Evolutionary conservation across 208 protist genomes (phyloP).

Genomic region (Crithidia sp.): DNA sequence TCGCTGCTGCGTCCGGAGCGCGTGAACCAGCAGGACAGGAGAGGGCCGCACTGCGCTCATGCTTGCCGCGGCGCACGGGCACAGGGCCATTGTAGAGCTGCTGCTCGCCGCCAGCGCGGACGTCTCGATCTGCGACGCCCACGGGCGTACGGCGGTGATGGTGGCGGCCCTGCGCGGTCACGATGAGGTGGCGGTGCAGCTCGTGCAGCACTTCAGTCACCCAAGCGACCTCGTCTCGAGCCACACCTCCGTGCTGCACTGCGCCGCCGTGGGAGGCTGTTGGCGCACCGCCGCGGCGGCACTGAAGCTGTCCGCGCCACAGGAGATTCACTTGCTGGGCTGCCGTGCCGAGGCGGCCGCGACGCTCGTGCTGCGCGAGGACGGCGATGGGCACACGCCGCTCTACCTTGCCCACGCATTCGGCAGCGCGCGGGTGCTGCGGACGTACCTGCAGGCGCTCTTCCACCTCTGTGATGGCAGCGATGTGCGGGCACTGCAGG

Average conservation of each 20-base stretch:
- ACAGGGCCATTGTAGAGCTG: constrained; percentile 58
- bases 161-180: constrained; percentile 62
- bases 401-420: constrained; percentile 73
- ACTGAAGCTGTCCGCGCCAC: constrained; percentile 33
- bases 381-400: constrained; percentile 67
- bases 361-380: constrained; percentile 41
- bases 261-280: constrained; percentile 67
- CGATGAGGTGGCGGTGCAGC: constrained; percentile 62
- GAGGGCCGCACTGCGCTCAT: constrained; percentile 76
- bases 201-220: constrained; percentile 67
- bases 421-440: constrained; percentile 61
- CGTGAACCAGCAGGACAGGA: constrained; percentile 49
- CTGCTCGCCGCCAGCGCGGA: constrained; percentile 70
- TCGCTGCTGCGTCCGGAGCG: constrained; percentile 47
- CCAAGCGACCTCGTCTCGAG: constrained; percentile 41
- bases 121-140: constrained; percentile 37
- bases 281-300: constrained; percentile 44
- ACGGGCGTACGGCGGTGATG: constrained; percentile 76
- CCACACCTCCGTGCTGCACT: constrained; percentile 78
- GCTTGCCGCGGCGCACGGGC: constrained; percentile 63
- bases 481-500: constrained; percentile 17
- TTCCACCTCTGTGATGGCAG: constrained; percentile 21
- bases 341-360: constrained; percentile 21
- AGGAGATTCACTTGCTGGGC: constrained; percentile 22
- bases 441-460: constrained; percentile 44